Evolutionary conservation across 768 basidiomycete genomes (phyloP).

Genomic region (Candolleomyces aberdarensis): DNA sequence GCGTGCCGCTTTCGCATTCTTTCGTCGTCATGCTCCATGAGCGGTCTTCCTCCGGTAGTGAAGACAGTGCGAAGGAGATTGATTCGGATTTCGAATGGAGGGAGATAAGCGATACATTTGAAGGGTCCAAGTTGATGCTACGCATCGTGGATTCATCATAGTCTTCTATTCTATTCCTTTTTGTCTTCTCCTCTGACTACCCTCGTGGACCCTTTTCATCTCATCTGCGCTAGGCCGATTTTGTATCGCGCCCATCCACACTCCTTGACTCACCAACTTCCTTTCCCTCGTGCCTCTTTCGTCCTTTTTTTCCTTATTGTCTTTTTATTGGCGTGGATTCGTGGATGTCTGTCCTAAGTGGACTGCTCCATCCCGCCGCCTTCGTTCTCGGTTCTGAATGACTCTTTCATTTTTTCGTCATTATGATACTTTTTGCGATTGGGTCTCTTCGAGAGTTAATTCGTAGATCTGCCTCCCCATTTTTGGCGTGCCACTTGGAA

Average conservation of each 20-base stretch:
- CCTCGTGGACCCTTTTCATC: background rate
- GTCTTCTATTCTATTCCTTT: conserved; percentile 4
- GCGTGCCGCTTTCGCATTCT: conserved; percentile 45
- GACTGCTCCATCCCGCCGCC: background rate
- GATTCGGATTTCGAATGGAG: conserved; percentile 62
- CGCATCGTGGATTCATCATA: conserved; percentile 43
- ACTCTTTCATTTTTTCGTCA: background rate
- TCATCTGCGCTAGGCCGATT: background rate
- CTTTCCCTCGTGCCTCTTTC: background rate
- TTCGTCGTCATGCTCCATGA: conserved; percentile 46
- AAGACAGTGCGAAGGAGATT: conserved; percentile 24
- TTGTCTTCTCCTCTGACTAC: background rate
- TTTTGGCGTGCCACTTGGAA: background rate
- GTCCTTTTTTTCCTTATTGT: conserved; percentile 3
- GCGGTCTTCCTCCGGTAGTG: background rate
- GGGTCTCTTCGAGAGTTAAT: background rate
- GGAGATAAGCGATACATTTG: conserved; percentile 38
- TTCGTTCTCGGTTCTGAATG: background rate
- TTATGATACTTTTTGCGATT: background rate
- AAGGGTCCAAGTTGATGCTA: conserved; percentile 53
- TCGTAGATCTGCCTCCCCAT: background rate
- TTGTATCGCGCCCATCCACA: background rate
- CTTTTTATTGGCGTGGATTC: background rate
- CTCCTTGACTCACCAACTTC: conserved; percentile 1
- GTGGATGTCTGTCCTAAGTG: background rate